Conservation (phyloP, 176 grass and related monocot genomes). For the Phoenix roebelenii region DNA sequence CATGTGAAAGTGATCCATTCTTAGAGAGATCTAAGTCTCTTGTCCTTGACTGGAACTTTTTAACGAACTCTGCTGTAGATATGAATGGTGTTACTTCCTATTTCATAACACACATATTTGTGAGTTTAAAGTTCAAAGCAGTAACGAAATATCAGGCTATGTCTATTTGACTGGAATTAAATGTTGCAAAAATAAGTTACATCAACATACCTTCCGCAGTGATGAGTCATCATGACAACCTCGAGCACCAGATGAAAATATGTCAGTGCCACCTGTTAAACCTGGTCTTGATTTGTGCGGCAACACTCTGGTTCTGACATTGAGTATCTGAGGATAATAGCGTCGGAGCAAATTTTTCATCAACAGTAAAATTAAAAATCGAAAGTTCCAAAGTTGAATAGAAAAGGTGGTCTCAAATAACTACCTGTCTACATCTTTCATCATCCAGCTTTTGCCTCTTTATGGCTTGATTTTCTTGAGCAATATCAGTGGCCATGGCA, state of each 20-base stretch:
- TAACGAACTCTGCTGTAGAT: constrained; percentile 79
- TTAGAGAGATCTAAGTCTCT: constrained; percentile 42
- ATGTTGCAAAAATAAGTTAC: background rate
- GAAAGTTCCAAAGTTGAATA: background rate
- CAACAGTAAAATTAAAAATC: too few species aligned
- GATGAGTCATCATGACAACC: constrained; percentile 15
- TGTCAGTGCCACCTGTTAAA: constrained; percentile 26
- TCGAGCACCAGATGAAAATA: constrained; percentile 24
- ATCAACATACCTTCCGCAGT: constrained; percentile 39
- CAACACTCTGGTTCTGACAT: constrained; percentile 54
- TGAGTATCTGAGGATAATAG: constrained; percentile 52
- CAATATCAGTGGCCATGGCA: constrained; percentile 31
- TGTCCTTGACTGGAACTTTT: constrained; percentile 80
- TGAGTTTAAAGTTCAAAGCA: constrained; percentile 1
- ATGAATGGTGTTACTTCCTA: constrained; percentile 50
- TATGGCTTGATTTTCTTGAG: constrained; percentile 73
- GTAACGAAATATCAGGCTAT: too few species aligned
- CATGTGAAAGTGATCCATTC: constrained; percentile 33
- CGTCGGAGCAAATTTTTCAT: background rate
- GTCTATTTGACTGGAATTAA: too few species aligned
- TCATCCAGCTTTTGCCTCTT: constrained; percentile 86
- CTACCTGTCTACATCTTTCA: constrained; percentile 68
- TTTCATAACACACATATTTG: constrained; percentile 6
- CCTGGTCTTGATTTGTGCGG: constrained; percentile 57
- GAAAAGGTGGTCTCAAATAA: background rate